These are phyloP conservation scores for Aspergillus nanangensis DNA, from an alignment of 495 filamentous ascomycete species.

Conservation along the genomic window DNA sequence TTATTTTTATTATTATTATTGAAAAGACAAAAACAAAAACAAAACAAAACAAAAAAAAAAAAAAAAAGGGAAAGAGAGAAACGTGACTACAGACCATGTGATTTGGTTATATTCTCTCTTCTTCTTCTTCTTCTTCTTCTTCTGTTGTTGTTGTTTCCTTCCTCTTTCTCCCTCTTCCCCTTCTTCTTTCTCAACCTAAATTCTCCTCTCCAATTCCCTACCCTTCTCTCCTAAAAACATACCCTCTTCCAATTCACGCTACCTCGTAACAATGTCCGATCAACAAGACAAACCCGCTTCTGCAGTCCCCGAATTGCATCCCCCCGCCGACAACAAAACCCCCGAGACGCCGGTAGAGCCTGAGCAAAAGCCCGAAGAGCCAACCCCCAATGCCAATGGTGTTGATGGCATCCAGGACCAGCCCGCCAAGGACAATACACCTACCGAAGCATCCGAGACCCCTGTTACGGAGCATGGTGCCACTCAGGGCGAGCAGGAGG, in stretches of 20 bases:
- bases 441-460: too few species aligned
- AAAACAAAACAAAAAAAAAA: too few species aligned
- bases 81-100: neutral
- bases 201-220: neutral
- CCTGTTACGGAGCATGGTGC: too few species aligned
- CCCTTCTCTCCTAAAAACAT: neutral
- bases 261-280: conserved; percentile 15
- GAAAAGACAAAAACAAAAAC: too few species aligned
- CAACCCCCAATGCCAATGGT: conserved; percentile 1
- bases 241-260: neutral
- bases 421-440: too few species aligned
- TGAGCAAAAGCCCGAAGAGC: conserved; percentile 19
- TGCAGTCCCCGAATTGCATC: conserved; percentile 7
- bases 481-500: too few species aligned
- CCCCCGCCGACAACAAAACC: conserved; percentile 4
- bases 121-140: neutral
- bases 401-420: conserved; percentile 15
- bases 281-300: conserved; percentile 14
- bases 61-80: too few species aligned
- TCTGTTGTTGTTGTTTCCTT: neutral
- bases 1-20: neutral
- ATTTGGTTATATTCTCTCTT: too few species aligned
- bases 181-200: neutral
- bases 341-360: conserved; percentile 13
- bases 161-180: neutral